phyloP scores from a whole-genome alignment of 805 yeast genomes.

The Yamadazyma takamatsuzukensis region DNA sequence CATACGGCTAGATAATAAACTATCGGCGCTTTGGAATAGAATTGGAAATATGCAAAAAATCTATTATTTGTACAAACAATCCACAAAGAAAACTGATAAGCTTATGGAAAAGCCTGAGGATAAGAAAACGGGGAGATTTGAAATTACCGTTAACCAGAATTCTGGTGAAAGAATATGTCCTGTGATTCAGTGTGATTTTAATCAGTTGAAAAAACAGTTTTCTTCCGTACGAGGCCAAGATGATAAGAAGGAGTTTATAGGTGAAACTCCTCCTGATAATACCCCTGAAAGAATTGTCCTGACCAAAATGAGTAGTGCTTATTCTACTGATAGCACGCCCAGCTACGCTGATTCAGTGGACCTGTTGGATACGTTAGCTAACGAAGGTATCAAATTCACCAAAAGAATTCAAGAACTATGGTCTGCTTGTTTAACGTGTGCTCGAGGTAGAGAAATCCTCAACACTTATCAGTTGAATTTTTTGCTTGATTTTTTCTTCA shows the following conservation, averaged over 20 bases:
- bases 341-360: too few species aligned
- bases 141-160: conserved; percentile 7
- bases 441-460: conserved; percentile 17
- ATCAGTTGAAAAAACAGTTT: conserved; percentile 32
- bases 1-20: conserved; percentile 36
- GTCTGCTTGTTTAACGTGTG: conserved; percentile 18
- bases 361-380: too few species aligned
- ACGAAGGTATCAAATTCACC: too few species aligned
- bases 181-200: conserved; percentile 38
- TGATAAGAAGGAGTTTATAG: too few species aligned
- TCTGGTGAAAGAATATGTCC: conserved; percentile 26
- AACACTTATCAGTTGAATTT: conserved; percentile 22
- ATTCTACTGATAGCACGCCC: too few species aligned
- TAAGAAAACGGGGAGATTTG: conserved; percentile 15
- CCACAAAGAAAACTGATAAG: conserved; percentile 8
- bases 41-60: conserved; percentile 39
- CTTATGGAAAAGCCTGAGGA: too few species aligned
- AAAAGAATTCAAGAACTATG: conserved; percentile 24
- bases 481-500: conserved; percentile 28
- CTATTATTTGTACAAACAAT: conserved; percentile 34
- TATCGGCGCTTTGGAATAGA: conserved; percentile 38
- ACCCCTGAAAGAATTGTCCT: too few species aligned
- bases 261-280: too few species aligned
- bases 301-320: too few species aligned
- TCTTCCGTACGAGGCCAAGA: too few species aligned